phyloP scores from a whole-genome alignment of 192 early-diverging fungal species.

The Backusella sp. region DNA sequence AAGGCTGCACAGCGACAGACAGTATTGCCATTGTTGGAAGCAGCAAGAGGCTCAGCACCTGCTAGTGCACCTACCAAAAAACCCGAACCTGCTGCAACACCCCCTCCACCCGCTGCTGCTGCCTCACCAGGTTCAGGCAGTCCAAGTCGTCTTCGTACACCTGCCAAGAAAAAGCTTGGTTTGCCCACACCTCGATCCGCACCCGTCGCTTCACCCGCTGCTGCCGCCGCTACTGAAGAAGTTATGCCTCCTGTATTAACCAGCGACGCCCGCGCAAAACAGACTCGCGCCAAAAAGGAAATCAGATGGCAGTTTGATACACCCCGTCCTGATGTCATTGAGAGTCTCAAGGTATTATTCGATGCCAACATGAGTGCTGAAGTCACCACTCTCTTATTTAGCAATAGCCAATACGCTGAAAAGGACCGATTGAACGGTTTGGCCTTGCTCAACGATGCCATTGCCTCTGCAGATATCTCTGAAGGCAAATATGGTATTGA shows the following conservation, averaged over 20 bases:
- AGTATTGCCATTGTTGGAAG: conserved; percentile 76
- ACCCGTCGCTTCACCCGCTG: not conserved
- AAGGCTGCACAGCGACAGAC: conserved; percentile 72
- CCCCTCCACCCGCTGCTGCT: not conserved
- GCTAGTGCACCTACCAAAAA: conserved; percentile 12
- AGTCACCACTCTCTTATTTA: conserved; percentile 66
- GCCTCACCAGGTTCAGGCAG: not conserved
- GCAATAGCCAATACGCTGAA: conserved; percentile 85
- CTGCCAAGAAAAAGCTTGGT: conserved; percentile 9
- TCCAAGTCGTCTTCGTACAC: not conserved
- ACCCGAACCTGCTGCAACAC: not conserved
- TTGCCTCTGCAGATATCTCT: conserved; percentile 44
- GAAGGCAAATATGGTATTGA: conserved; percentile 35
- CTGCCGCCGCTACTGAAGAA: conserved; percentile 12
- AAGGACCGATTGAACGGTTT: conserved; percentile 72
- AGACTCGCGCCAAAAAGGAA: conserved; percentile 67
- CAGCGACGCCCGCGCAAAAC: conserved; percentile 65
- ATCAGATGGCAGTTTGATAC: conserved; percentile 70
- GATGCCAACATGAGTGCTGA: conserved; percentile 57
- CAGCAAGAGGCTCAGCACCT: conserved; percentile 49
- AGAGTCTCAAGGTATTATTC: conserved; percentile 61
- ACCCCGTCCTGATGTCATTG: conserved; percentile 62
- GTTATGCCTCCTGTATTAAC: conserved; percentile 56
- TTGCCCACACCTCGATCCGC: conserved; percentile 16
- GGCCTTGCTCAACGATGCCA: conserved; percentile 63